Evolutionary conservation across 164 flowering plant species (phyloP).

Genomic region (Nymphaea thermarum): DNA sequence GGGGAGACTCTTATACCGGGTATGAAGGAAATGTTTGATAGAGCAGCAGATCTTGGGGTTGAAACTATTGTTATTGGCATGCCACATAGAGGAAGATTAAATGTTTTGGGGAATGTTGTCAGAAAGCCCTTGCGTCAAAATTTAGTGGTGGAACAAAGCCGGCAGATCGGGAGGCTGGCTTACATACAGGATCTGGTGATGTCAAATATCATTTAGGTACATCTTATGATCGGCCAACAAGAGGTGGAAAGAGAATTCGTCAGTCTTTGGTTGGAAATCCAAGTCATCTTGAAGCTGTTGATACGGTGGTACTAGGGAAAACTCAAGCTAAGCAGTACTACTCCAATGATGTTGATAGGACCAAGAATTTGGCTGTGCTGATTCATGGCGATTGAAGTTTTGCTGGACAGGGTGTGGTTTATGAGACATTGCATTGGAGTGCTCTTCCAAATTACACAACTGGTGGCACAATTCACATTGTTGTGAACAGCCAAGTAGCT

Average conservation of each 20-base stretch:
- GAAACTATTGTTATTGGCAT: constrained; percentile 91
- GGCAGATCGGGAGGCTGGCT: constrained; percentile 78
- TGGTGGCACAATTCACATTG: constrained; percentile 97
- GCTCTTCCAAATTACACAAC: constrained; percentile 95
- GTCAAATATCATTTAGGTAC: constrained; percentile 97
- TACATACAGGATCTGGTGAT: constrained; percentile 97
- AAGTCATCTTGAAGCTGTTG: constrained; percentile 97
- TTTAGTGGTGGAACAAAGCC: constrained; percentile 85
- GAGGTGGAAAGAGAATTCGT: constrained; percentile 90
- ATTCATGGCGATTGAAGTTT: constrained; percentile 99
- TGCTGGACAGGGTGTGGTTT: constrained; percentile 98
- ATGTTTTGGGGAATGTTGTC: constrained; percentile 94
- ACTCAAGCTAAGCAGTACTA: constrained; percentile 91
- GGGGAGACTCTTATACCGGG: constrained; percentile 89
- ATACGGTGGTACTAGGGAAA: constrained; percentile 91
- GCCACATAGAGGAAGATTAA: constrained; percentile 94
- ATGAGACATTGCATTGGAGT: constrained; percentile 95
- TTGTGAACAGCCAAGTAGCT: constrained; percentile 94
- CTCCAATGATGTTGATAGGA: constrained; percentile 74
- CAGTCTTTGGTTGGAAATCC: constrained; percentile 97
- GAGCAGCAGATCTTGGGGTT: constrained; percentile 81
- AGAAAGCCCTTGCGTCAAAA: constrained; percentile 81
- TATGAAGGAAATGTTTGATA: constrained; percentile 89
- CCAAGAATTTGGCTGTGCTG: constrained; percentile 73
- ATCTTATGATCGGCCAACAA: constrained; percentile 95